Evolutionary conservation across 305 asterid species (phyloP), one percentile per base, ranked within the genome.

Genomic region (Rubia peregrina): DNA sequence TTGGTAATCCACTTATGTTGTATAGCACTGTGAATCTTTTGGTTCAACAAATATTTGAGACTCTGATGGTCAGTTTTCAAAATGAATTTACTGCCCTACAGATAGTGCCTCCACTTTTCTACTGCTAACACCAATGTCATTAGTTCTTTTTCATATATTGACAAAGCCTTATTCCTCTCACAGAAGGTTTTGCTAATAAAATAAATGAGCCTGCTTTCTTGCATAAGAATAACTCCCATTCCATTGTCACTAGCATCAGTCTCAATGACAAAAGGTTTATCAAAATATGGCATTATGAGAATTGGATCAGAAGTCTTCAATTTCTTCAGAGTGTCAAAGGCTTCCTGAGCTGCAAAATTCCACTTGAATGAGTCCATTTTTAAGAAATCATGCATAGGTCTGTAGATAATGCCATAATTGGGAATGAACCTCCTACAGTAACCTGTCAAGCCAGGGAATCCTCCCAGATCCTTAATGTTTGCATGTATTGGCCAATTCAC

Each of bases 401-500:
- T 64, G 1, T 26, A 44, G 2, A 11, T 64, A 13, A 4, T 0
- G 0, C 21, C 68, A 40, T 64, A 61, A 0, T 26, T 14, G 9
- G 22, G 7, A 12, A 61, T 33, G 6, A 62, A 62, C 7, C 42
- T 70, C 10, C 38, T 56, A 7, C 56, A 11, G 22, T 51, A 38
- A 9, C 73, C 41, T 7, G 55, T 43, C 5, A 70, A 33, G 0
- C 65, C 73, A 0, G 57, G 3, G 33, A 30, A 30, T 30, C 33
- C 33, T 30, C 33, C 3, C 33, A 30, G 3, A 1, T 30, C 33
- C 2, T 33, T 61, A 0, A 17, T 0, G 1, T 0, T 1, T 3
- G 13, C 2, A 0, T 33, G 24, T 3, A 5, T 1, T 9, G 36
- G 36, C 36, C 69, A n/a, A 0, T n/a, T 0, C 4, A 7, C 0